These are phyloP conservation scores for Pinus tabuliformis DNA, from an alignment of 75 land plant species.

Conservation along the genomic window DNA sequence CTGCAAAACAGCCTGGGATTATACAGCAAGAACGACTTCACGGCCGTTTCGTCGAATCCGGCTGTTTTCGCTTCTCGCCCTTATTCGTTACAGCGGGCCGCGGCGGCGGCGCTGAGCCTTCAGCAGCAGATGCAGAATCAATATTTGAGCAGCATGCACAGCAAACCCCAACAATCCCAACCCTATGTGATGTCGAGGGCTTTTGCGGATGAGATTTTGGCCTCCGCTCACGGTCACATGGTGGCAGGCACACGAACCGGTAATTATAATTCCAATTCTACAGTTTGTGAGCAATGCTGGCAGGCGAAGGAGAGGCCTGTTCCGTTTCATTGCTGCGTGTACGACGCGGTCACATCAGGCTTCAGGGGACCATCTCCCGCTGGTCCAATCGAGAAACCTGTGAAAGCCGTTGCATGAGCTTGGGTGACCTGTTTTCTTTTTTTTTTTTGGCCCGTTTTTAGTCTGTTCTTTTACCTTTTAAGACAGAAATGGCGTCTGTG, in stretches of 20 bases:
- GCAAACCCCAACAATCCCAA: conserved; percentile 4
- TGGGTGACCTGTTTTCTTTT: too few relatives aligned
- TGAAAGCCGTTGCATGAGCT: conserved; percentile 41
- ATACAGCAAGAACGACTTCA: background rate
- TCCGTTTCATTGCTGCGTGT: conserved; percentile 70
- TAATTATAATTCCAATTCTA: background rate
- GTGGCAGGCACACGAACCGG: background rate
- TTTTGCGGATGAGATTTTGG: background rate
- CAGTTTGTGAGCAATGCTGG: conserved; percentile 33
- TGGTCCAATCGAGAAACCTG: conserved; percentile 68
- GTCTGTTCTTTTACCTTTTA: too few relatives aligned
- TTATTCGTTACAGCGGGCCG: background rate
- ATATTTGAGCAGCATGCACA: background rate
- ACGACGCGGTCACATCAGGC: conserved; percentile 51
- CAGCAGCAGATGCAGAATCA: conserved; percentile 11
- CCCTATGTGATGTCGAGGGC: background rate
- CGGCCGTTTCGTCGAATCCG: background rate
- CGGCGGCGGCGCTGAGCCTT: background rate
- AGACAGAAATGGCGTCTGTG: too few relatives aligned
- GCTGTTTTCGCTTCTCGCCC: background rate
- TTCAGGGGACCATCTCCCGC: conserved; percentile 65
- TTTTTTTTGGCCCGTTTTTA: too few relatives aligned
- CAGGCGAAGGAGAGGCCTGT: conserved; percentile 19
- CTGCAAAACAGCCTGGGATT: background rate
- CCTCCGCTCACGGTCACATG: background rate